Conservation (phyloP, 2,329 filamentous ascomycete genomes). For the Microcyclospora tardicrescens region DNA sequence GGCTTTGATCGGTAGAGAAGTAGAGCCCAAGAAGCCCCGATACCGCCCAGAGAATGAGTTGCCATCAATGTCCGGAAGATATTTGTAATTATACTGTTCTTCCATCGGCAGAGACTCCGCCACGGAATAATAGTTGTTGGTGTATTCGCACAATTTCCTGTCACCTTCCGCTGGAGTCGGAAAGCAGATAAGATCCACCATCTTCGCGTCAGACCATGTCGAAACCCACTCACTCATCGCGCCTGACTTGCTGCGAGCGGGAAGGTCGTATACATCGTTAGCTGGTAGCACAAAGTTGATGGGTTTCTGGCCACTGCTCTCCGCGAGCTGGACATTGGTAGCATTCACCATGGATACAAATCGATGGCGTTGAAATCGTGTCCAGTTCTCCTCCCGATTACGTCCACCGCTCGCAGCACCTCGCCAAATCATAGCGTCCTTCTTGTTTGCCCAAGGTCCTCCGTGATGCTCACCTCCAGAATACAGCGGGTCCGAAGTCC, state of each 20-base stretch:
- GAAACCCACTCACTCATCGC: neutral
- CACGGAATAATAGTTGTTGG: slow-evolving; percentile 27
- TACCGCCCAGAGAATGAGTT: slow-evolving; percentile 30
- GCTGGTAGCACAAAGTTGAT: slow-evolving; percentile 29
- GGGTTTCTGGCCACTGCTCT: slow-evolving; percentile 24
- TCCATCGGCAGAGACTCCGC: slow-evolving; percentile 22
- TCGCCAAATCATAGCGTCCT: slow-evolving; percentile 32
- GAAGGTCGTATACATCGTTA: slow-evolving; percentile 26
- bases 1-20: slow-evolving; percentile 60
- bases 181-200: neutral
- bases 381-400: slow-evolving; percentile 47
- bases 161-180: neutral
- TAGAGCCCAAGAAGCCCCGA: slow-evolving; percentile 50
- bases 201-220: slow-evolving; percentile 24
- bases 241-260: slow-evolving; percentile 9
- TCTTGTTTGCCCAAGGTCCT: slow-evolving; percentile 31
- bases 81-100: slow-evolving; percentile 45
- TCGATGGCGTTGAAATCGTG: slow-evolving; percentile 60
- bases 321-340: slow-evolving; percentile 41
- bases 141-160: slow-evolving; percentile 31
- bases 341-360: slow-evolving; percentile 62
- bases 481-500: slow-evolving; percentile 32
- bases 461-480: slow-evolving; percentile 28
- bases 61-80: slow-evolving; percentile 64
- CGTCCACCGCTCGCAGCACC: slow-evolving; percentile 36